Evolutionary conservation across 164 flowering plant species (phyloP).

Genomic region (Buxus sempervirens): DNA sequence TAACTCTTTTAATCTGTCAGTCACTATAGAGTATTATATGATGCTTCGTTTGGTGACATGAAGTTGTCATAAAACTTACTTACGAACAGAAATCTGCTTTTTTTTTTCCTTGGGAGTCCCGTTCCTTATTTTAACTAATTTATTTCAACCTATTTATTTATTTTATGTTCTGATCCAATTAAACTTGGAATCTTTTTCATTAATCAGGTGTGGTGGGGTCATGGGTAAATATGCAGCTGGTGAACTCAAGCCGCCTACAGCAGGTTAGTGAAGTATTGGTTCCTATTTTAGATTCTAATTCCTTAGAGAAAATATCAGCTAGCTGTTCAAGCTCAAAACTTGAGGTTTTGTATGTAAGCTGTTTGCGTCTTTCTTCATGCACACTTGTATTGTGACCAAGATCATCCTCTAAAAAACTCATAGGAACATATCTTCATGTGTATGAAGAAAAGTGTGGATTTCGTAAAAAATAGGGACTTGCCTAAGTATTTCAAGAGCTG

Average conservation of each 20-base stretch:
- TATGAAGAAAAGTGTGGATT: too few relatives aligned
- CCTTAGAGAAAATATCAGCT: too few relatives aligned
- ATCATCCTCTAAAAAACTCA: neutral
- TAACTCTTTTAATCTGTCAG: neutral
- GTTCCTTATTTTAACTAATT: neutral
- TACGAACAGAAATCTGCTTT: neutral
- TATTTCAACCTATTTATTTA: neutral
- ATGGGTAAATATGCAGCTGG: conserved; percentile 96
- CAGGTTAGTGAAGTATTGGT: conserved; percentile 45
- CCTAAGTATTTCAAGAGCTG: too few relatives aligned
- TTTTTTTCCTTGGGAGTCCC: neutral
- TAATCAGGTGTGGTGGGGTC: conserved; percentile 90
- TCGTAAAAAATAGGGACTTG: too few relatives aligned
- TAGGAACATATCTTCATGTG: neutral
- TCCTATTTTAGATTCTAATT: too few relatives aligned
- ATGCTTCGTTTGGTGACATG: neutral
- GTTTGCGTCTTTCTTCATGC: neutral
- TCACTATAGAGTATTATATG: neutral
- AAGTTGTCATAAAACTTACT: neutral
- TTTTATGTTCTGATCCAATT: conserved; percentile 1
- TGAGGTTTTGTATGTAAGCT: neutral
- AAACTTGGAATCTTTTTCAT: conserved; percentile 10
- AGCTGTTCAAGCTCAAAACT: neutral
- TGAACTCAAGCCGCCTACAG: conserved; percentile 89
- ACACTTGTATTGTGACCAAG: neutral